phyloP scores from a whole-genome alignment of 2,329 filamentous ascomycete species.

The Corynespora cassiicola region DNA sequence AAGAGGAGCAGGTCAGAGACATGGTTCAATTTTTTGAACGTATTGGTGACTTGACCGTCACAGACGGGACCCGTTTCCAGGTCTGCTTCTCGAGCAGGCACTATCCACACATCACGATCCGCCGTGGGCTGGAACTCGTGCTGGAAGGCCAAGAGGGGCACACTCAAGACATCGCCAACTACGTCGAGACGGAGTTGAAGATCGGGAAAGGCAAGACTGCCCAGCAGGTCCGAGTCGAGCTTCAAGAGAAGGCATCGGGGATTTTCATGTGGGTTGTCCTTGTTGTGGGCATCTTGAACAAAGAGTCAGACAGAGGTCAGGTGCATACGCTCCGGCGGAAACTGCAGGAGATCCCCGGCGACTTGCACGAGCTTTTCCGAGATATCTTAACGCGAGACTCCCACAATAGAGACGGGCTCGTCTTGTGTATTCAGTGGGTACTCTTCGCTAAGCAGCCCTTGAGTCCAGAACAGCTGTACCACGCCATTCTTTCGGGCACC shows the following conservation, averaged over 20 bases:
- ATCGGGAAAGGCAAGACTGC: slow-evolving; percentile 23
- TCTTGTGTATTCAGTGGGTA: slow-evolving; percentile 25
- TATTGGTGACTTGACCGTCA: slow-evolving; percentile 35
- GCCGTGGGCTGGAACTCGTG: slow-evolving; percentile 30
- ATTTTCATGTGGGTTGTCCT: slow-evolving; percentile 59
- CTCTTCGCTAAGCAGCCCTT: slow-evolving; percentile 22
- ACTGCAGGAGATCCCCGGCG: slow-evolving; percentile 48
- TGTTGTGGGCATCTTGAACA: slow-evolving; percentile 57
- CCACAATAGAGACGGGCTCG: slow-evolving; percentile 10
- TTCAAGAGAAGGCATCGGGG: slow-evolving; percentile 48
- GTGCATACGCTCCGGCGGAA: slow-evolving; percentile 35
- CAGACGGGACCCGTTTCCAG: slow-evolving; percentile 22
- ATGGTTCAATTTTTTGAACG: slow-evolving; percentile 55
- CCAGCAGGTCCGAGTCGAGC: slow-evolving; percentile 28
- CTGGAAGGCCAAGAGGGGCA: slow-evolving; percentile 48
- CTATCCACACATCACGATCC: slow-evolving; percentile 52
- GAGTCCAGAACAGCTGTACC: slow-evolving; percentile 21
- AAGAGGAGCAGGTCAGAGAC: slow-evolving; percentile 48
- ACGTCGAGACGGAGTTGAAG: slow-evolving; percentile 24
- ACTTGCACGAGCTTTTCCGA: slow-evolving; percentile 57
- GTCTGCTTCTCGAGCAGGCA: too few relatives aligned
- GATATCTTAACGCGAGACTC: slow-evolving; percentile 52
- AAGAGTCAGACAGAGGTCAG: slow-evolving; percentile 42
- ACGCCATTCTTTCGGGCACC: slow-evolving; percentile 17
- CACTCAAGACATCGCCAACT: slow-evolving; percentile 41